These are phyloP conservation scores for Massariosphaeria phaeospora DNA, from an alignment of 495 filamentous ascomycete species.

Conservation along the genomic window DNA sequence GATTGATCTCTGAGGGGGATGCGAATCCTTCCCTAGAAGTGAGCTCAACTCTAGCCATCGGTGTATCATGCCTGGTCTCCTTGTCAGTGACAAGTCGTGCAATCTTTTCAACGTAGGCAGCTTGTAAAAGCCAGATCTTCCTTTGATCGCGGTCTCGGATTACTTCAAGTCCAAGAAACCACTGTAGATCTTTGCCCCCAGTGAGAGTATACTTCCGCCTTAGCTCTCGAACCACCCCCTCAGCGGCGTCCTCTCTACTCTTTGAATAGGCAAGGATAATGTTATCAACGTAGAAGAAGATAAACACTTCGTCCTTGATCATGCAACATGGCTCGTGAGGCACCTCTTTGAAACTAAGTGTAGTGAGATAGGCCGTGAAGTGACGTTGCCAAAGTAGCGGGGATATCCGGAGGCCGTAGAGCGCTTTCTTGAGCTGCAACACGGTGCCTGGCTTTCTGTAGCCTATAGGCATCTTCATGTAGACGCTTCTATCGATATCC, in stretches of 20 bases:
- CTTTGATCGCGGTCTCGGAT: background rate
- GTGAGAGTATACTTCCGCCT: background rate
- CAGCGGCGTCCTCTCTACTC: too few species aligned
- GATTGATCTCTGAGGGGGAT: background rate
- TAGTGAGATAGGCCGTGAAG: background rate
- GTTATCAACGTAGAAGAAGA: too few species aligned
- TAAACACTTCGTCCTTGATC: background rate
- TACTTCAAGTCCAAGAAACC: conserved; percentile 2
- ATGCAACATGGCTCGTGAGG: background rate
- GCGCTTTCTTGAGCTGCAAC: background rate
- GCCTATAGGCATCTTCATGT: background rate
- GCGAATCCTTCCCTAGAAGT: background rate
- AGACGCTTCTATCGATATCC: background rate
- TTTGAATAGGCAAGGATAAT: too few species aligned
- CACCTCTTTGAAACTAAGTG: background rate
- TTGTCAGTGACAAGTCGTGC: background rate
- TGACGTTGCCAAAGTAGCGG: conserved; percentile 1
- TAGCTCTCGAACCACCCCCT: background rate
- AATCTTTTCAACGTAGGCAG: conserved; percentile 11
- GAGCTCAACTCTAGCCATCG: background rate
- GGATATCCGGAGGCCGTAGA: conserved; percentile 7
- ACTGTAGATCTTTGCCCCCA: background rate
- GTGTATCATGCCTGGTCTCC: background rate
- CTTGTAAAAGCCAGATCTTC: background rate
- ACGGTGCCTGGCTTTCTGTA: background rate